Base-by-base conservation (phyloP, 139 green algal genomes). In the Bryopsis sp. region DNA sequence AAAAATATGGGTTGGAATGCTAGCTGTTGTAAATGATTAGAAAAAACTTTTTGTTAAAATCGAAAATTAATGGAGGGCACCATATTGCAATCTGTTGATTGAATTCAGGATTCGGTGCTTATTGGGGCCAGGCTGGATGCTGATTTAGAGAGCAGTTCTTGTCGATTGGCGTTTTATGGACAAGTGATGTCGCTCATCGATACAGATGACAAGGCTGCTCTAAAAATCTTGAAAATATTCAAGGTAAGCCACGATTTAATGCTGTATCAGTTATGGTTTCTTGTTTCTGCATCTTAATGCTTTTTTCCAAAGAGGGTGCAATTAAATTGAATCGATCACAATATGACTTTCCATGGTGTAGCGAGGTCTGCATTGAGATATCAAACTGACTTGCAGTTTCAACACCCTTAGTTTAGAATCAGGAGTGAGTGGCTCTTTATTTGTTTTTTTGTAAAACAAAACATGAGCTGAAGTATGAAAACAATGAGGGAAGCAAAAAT, bases 131-230 rank as follows among this genome's bases (percentile, higher is more conserved):
- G 83, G 31, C 81, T 98, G 47, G 93, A 98, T 54, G 76, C 75
- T 0, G 85, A 92, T 69, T 71, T 82, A 1, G 67, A 87, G n/a
- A 73, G 74, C 0, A 70, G 84, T 34, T 75, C 80, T 0, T 98
- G 93, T 75, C 77, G 93, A 32, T 72, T 98, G 4, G 92, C 90
- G 0, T 95, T 97, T 65, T 87, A 94, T 72, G 92, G 92, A 1
- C 78, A 84, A 0, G 38, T 96, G 22, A 68, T 78, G 31, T 57
- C 38, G 0, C 58, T 82, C n/a, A 7, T 89, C 6, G 79, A 86
- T 37, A 61, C 70, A 0, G 50, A 43, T 4, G 64, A 81, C 2
- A 72, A 75, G 0, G 3, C 68, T 37, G 47, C 79, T 39, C 71
- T 91, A 54, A 47, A 76, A 47, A 64, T 71, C 38, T 70, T 96